phyloP scores from a whole-genome alignment of 2,329 filamentous ascomycete genomes.

The Diaporthe ampelina region DNA sequence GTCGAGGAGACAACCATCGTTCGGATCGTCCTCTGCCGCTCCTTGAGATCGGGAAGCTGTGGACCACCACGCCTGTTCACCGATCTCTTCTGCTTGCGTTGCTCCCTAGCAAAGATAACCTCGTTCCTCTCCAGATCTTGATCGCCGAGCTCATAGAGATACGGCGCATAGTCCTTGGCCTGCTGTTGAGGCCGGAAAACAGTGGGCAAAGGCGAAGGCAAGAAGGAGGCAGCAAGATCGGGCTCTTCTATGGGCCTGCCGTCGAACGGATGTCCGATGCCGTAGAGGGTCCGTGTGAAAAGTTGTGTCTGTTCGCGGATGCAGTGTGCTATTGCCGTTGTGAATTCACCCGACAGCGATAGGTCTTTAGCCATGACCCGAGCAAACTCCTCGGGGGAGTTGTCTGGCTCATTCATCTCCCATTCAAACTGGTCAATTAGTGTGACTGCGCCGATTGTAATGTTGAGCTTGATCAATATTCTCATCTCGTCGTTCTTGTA shows the following conservation, averaged over 20 bases:
- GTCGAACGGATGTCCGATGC: slow-evolving; percentile 94
- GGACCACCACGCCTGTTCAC: slow-evolving; percentile 94
- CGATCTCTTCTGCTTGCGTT: slow-evolving; percentile 93
- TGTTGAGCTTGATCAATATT: slow-evolving; percentile 94
- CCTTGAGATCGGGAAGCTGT: slow-evolving; percentile 94
- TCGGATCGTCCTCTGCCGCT: slow-evolving; percentile 91
- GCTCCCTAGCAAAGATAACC: slow-evolving; percentile 92
- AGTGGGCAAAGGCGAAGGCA: slow-evolving; percentile 84
- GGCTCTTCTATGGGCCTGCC: slow-evolving; percentile 93
- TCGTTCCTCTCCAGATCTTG: slow-evolving; percentile 91
- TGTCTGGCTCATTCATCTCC: slow-evolving; percentile 96
- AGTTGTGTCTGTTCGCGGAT: slow-evolving; percentile 97
- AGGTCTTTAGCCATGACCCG: slow-evolving; percentile 89
- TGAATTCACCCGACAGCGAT: slow-evolving; percentile 93
- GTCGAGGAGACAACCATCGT: slow-evolving; percentile 94
- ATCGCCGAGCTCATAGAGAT: slow-evolving; percentile 94
- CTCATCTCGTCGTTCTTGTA: slow-evolving; percentile 99
- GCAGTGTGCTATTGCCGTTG: slow-evolving; percentile 96
- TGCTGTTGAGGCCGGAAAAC: slow-evolving; percentile 93
- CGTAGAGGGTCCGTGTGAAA: slow-evolving; percentile 93
- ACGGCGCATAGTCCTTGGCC: slow-evolving; percentile 94
- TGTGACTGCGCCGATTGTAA: slow-evolving; percentile 95
- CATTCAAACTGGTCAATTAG: slow-evolving; percentile 98
- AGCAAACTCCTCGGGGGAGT: slow-evolving; percentile 96
- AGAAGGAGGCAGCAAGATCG: slow-evolving; percentile 86